Base-by-base conservation (phyloP, 345 rosid species). In the Rhizophora apiculata region DNA sequence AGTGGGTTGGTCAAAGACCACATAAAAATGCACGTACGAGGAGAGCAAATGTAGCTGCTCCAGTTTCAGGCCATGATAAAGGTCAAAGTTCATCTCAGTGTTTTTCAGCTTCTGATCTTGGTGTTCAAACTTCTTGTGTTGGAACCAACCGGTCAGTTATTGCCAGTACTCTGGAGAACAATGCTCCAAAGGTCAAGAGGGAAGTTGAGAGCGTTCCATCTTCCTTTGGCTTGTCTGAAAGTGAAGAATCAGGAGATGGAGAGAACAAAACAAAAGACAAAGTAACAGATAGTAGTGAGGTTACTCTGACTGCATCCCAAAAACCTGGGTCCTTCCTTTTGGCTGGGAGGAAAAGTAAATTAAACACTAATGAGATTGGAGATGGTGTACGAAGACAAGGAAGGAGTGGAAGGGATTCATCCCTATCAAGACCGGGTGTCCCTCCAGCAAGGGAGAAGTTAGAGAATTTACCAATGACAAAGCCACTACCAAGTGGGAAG, bases 1-100 rank as follows among this genome's bases (percentile, higher is more conserved):
- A 90, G 64, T 95, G 99, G 98, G 94, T 74, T 66, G 93, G 97
- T 78, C 98, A 89, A 85, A 94, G 97, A 73, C 92, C 86, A 27
- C 89, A 85, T 67, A 95, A 95, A 73, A 91, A 81, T 70, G 88
- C 94, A 29, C 96, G 98, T 36, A 81, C 91, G 39, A 84, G 96
- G 83, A 90, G 99, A 78, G 80, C 92, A 61, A 90, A 85, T 81
- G 53, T 92, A 74, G 85, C 82, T 72, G 79, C 89, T 39, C 96
- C 99, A 57, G 81, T 83, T 64, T 72, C 86, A 68, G 83, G 79
- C 68, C 81, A 76, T 78, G 69, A 78, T 61, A 96, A 92, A 72
- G 68, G 68, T 77, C 93, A 84, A 63, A 70, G 64, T 70, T 78
- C 87, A 69, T 73, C 88, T 58, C 92, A 83, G 75, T 84, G 87